A percentile compares a stretch with the other conserved stretches of the same genome.
Evolutionary conservation across 2,329 filamentous ascomycete species (phyloP).

Genomic region (Claviceps pazoutovae): DNA sequence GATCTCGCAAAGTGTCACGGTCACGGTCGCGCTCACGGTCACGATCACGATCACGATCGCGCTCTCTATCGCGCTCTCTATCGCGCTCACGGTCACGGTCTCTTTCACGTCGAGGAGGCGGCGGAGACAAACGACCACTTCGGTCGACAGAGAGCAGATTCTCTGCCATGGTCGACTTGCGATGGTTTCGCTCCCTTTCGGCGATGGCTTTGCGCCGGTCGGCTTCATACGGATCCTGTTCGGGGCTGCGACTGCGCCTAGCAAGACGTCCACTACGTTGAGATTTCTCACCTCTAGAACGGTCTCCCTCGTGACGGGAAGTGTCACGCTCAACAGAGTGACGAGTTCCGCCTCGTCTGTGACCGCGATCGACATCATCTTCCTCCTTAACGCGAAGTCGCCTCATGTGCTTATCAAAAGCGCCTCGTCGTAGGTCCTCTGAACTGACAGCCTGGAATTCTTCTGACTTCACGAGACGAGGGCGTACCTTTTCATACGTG

Average conservation of each 20-base stretch:
- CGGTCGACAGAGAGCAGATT: constrained; percentile 41
- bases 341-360: constrained; percentile 40
- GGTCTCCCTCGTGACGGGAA: constrained; percentile 49
- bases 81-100: constrained; percentile 31
- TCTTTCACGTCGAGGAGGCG: constrained; percentile 26
- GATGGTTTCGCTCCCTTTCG: constrained; percentile 85
- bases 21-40: constrained; percentile 14
- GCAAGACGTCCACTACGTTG: constrained; percentile 43
- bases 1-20: constrained; percentile 18
- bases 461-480: constrained; percentile 63
- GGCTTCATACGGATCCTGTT: constrained; percentile 86
- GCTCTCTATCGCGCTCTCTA: constrained; percentile 21
- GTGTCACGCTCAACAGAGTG: constrained; percentile 35
- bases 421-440: constrained; percentile 68
- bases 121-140: constrained; percentile 29
- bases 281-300: constrained; percentile 46
- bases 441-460: constrained; percentile 74
- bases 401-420: constrained; percentile 84
- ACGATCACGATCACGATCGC: constrained; percentile 16
- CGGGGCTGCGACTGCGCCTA: constrained; percentile 73
- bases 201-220: constrained; percentile 88
- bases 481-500: constrained; percentile 76
- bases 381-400: constrained; percentile 87
- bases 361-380: constrained; percentile 59
- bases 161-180: constrained; percentile 61